Base-by-base conservation (phyloP, 331 rosid species). In the Quercus phellos region DNA sequence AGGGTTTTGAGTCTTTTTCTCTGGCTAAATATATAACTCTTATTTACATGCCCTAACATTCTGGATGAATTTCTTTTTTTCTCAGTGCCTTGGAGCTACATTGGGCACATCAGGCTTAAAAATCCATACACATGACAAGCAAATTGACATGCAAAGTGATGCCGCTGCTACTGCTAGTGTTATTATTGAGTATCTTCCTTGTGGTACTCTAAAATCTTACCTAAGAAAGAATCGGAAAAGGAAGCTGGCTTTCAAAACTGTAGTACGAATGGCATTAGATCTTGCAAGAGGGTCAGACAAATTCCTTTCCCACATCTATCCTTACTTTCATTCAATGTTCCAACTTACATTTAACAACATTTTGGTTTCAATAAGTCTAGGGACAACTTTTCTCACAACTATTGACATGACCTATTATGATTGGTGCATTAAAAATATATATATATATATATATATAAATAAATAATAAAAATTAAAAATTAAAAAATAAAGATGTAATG, bases 31-130 rank as follows among this genome's bases (percentile, higher is more conserved):
- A 46, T 46, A 46, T 46, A 0, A 46, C 4, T 12, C 13, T 19
- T 26, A 56, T 56, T 21, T 1, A 9, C 17, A 61, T 11, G 66
- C 30, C 42, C 21, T 61, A 34, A 11, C 68, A 29, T 14, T 14
- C 3, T 0, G 2, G 46, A 38, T 38, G 4, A 4, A 9, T 38
- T 59, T 14, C 42, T 18, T 30, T 56, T 17, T 1, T 11, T 46
- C 30, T 22, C 59, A 75, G 77, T 78, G 27, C 38, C 16, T 78
- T 26, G 77, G 77, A 70, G 81, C 77, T 11, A 22, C 81, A 70
- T 58, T 58, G 5, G 51, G 24, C 4, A 58, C 70, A 42, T 54
- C 80, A 24, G 14, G 21, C 18, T 16, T 51, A 14, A 67, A 56
- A 3, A 13, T 17, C 38, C 54, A 8, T 1, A 2, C 7, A 21